Base-by-base conservation (phyloP, 768 basidiomycete genomes). In the Tulasnella sp. region DNA sequence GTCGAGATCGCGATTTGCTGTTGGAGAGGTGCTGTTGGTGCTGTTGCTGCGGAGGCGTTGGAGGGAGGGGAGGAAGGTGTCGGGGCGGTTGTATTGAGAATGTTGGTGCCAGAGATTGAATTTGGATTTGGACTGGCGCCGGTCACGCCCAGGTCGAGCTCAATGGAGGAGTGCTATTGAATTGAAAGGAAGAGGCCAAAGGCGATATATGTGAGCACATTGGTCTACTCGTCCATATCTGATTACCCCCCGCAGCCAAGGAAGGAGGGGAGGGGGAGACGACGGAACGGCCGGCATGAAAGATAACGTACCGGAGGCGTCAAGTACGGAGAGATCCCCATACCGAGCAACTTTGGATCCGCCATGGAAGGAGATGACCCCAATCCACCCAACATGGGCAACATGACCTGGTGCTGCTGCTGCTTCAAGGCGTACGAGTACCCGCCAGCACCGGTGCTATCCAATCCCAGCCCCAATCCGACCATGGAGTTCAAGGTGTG, bases 1-100 rank as follows among this genome's bases (percentile, higher is more conserved):
- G 94, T 95, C 21, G 93, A 94, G 46, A 95, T 90, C 1, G 93
- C 93, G 78, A 95, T 91, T 76, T 86, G 82, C 88, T 62, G 86
- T 88, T 48, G 88, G 71, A 71, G 76, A 14, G 44, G 52, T 34
- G 44, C 56, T 36, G 58, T 44, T 16, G 52, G 56, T n/a, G 52
- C 27, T 76, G 75, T 18, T 27, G 58, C 31, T 62, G n/a, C n/a
- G n/a, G n/a, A n/a, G n/a, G 24, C 14, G 24, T 27, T 27, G 58
- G 58, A 34, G 6, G 58, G 31, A 34, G 58, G 58, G 58, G 31
- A 62, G 58, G 58, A 34, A 34, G 58, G 31, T 62, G 58, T 1
- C 8, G 58, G n/a, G 58, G 24, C 21, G n/a, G n/a, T 62, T n/a
- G 58, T 27, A 31, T 62, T 48, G 48, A n/a, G 12, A 10, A 19